phyloP scores from a whole-genome alignment of 208 protist species.

The Trypanosoma melophagium region DNA sequence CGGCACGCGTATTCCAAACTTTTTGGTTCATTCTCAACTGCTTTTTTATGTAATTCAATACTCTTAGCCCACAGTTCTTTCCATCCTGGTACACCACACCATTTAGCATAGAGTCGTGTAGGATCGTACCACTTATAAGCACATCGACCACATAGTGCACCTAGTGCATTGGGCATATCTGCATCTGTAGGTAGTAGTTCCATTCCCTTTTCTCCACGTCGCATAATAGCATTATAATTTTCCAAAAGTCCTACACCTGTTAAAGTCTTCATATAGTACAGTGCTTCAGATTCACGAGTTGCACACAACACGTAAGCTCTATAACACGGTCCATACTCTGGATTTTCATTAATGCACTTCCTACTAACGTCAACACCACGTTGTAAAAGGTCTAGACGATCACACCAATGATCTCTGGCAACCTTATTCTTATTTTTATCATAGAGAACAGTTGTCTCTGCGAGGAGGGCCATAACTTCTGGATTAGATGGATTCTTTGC shows the following conservation, averaged over 20 bases:
- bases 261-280: conserved; percentile 79
- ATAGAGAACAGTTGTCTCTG: conserved; percentile 75
- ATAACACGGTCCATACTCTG: conserved; percentile 80
- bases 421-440: conserved; percentile 85
- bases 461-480: conserved; percentile 84
- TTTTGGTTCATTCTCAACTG: conserved; percentile 57
- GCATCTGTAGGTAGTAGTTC: conserved; percentile 64
- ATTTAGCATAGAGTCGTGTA: conserved; percentile 52
- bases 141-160: conserved; percentile 72
- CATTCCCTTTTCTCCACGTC: conserved; percentile 59
- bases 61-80: conserved; percentile 52
- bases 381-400: conserved; percentile 83
- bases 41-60: conserved; percentile 59
- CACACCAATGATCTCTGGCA: conserved; percentile 76
- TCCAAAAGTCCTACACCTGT: conserved; percentile 68
- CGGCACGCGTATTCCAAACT: conserved; percentile 83
- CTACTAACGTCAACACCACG: conserved; percentile 84
- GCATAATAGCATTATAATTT: conserved; percentile 84
- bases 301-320: conserved; percentile 81
- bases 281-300: conserved; percentile 67
- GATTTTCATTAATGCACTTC: conserved; percentile 87
- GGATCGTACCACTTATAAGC: conserved; percentile 74
- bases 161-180: conserved; percentile 73
- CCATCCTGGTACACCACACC: conserved; percentile 52
- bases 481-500: conserved; percentile 59